A percentile compares a stretch with the other conserved stretches of the same genome.
Evolutionary conservation across 2,329 filamentous ascomycete species (phyloP).

Genomic region (Pseudohalonectria lignicola): DNA sequence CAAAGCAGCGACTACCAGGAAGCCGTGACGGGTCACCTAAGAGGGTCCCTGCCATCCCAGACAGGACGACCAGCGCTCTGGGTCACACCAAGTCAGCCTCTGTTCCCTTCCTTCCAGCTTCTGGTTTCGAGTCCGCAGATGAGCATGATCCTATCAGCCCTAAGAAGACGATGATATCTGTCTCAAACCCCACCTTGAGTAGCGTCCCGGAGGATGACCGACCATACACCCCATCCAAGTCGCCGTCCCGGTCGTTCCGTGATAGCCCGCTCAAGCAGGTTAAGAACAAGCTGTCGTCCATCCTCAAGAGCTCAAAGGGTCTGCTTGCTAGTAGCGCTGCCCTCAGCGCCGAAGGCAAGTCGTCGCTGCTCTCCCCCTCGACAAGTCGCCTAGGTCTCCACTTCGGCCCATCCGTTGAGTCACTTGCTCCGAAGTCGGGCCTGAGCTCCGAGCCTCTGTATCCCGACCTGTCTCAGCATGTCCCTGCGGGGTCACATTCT

Average conservation of each 20-base stretch:
- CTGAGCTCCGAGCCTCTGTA: slow-evolving; percentile 25
- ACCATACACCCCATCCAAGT: slow-evolving; percentile 41
- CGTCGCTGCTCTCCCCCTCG: slow-evolving; percentile 44
- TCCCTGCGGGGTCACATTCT: slow-evolving; percentile 11
- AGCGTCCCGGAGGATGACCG: slow-evolving; percentile 32
- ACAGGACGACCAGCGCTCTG: slow-evolving; percentile 19
- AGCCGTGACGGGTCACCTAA: slow-evolving; percentile 22
- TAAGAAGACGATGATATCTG: slow-evolving; percentile 47
- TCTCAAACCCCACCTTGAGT: slow-evolving; percentile 41
- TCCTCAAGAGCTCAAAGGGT: slow-evolving; percentile 77
- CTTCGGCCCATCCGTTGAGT: slow-evolving; percentile 35
- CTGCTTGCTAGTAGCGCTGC: slow-evolving; percentile 70
- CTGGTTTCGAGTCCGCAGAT: slow-evolving; percentile 6
- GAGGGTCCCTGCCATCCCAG: slow-evolving; percentile 16
- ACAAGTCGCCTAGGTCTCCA: slow-evolving; percentile 32
- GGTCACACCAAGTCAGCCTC: slow-evolving; percentile 54
- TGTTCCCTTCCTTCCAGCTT: slow-evolving; percentile 38
- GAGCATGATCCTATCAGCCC: slow-evolving; percentile 21
- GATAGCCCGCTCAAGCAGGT: slow-evolving; percentile 85
- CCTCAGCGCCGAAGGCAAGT: slow-evolving; percentile 51
- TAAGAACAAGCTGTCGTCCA: slow-evolving; percentile 85
- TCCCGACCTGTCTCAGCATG: slow-evolving; percentile 31
- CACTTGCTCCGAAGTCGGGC: slow-evolving; percentile 21
- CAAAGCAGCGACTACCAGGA: slow-evolving; percentile 25
- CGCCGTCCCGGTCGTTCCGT: slow-evolving; percentile 41